phyloP scores from a whole-genome alignment of 768 basidiomycete genomes.

The Leccinellum albellum region DNA sequence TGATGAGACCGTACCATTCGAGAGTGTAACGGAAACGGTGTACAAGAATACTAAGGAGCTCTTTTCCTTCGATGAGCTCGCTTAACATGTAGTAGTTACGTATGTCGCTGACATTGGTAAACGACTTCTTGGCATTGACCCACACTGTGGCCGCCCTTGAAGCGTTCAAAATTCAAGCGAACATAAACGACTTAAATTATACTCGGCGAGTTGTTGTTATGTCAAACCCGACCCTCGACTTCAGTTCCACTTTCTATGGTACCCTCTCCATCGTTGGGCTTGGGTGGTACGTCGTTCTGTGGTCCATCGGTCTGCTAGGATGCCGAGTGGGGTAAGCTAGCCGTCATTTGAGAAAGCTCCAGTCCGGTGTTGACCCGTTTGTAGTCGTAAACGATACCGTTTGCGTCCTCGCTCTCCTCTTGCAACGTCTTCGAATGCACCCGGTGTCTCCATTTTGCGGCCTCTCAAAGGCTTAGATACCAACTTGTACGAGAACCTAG shows the following conservation, averaged over 20 bases:
- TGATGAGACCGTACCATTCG: slow-evolving; percentile 41
- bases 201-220: slow-evolving; percentile 5
- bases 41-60: slow-evolving; percentile 63
- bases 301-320: slow-evolving; percentile 65
- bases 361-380: background rate
- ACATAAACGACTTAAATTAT: background rate
- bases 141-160: background rate
- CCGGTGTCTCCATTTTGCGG: slow-evolving; percentile 91
- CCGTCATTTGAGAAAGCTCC: background rate
- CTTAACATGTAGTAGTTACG: slow-evolving; percentile 16
- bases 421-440: slow-evolving; percentile 50
- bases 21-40: slow-evolving; percentile 51
- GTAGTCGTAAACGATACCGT: slow-evolving; percentile 74
- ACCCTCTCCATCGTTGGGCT: slow-evolving; percentile 40
- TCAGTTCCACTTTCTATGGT: slow-evolving; percentile 4
- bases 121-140: background rate
- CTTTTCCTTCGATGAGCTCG: slow-evolving; percentile 47
- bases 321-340: slow-evolving; percentile 63
- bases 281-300: slow-evolving; percentile 60
- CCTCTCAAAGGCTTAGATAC: slow-evolving; percentile 94
- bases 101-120: background rate
- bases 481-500: slow-evolving; percentile 94
- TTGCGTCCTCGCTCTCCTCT: slow-evolving; percentile 60
- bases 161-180: background rate
- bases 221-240: slow-evolving; percentile 9